Evolutionary conservation across 345 rosid species (phyloP).

Genomic region (Orychophragmus violaceus): DNA sequence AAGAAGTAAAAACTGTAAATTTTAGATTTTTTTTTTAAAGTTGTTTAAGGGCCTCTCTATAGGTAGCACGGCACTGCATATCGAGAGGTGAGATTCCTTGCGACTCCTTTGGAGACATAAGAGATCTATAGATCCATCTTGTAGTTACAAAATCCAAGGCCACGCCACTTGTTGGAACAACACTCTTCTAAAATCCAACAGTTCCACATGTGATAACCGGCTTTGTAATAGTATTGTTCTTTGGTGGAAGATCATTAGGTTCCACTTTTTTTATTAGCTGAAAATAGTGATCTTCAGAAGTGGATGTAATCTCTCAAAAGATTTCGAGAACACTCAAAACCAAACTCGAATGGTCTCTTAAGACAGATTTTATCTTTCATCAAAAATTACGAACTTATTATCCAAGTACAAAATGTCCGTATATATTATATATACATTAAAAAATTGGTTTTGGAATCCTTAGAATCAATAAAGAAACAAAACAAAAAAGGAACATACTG

Average conservation of each 20-base stretch:
- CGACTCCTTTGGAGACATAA: too few relatives aligned
- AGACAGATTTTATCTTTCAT: background rate
- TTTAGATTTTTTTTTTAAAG: too few relatives aligned
- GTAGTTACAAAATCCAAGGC: background rate
- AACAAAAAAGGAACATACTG: conserved; percentile 13
- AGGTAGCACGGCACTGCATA: too few relatives aligned
- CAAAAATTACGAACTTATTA: conserved; percentile 21
- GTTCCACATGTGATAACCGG: background rate
- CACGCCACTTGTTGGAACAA: too few relatives aligned
- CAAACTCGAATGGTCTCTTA: background rate
- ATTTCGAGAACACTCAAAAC: background rate
- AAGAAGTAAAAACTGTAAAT: too few relatives aligned
- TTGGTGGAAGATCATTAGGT: background rate
- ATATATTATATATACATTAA: conserved; percentile 36
- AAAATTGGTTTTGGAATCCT: conserved; percentile 33
- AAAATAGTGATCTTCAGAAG: too few relatives aligned
- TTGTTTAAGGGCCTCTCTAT: too few relatives aligned
- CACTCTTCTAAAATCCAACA: background rate
- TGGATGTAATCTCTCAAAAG: background rate
- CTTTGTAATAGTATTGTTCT: background rate
- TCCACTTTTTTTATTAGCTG: background rate
- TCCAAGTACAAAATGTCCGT: conserved; percentile 31
- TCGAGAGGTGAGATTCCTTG: too few relatives aligned
- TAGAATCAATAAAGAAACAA: conserved; percentile 27
- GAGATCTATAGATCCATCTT: too few relatives aligned